Conservation (phyloP, 2,329 filamentous ascomycete genomes). For the Davidsoniella neocaledoniae region DNA sequence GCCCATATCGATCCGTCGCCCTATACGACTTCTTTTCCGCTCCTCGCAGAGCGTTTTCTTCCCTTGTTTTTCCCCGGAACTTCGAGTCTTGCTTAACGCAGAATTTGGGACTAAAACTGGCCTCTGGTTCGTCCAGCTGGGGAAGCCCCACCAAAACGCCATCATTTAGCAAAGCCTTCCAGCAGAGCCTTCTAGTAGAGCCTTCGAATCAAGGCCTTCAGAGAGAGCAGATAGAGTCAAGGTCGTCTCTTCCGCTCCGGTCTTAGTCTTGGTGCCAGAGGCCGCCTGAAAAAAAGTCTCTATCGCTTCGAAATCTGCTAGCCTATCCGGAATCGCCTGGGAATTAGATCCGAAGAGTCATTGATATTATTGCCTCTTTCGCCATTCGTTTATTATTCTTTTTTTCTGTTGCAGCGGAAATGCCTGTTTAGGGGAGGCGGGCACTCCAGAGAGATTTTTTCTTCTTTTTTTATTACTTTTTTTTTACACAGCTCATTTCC, state of each 20-base stretch:
- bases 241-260: background rate
- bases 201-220: too few relatives aligned
- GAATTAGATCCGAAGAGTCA: background rate
- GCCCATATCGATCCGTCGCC: too few relatives aligned
- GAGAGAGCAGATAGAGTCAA: background rate
- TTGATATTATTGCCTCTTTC: background rate
- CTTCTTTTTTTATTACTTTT: too few relatives aligned
- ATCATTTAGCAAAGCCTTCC: background rate
- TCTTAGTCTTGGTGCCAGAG: constrained; percentile 5
- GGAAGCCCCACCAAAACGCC: background rate
- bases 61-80: constrained; percentile 20
- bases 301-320: background rate
- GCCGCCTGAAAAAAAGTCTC: background rate
- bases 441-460: too few relatives aligned
- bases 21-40: too few relatives aligned
- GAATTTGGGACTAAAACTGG: too few relatives aligned
- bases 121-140: constrained; percentile 13
- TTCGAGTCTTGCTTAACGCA: too few relatives aligned
- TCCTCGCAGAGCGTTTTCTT: constrained; percentile 17
- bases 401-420: too few relatives aligned
- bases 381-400: background rate
- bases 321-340: background rate
- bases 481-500: too few relatives aligned
- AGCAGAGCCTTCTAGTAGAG: too few relatives aligned
- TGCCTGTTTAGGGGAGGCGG: too few relatives aligned